Conservation (phyloP, 2,329 filamentous ascomycete species). For the Penicillium sp. region DNA sequence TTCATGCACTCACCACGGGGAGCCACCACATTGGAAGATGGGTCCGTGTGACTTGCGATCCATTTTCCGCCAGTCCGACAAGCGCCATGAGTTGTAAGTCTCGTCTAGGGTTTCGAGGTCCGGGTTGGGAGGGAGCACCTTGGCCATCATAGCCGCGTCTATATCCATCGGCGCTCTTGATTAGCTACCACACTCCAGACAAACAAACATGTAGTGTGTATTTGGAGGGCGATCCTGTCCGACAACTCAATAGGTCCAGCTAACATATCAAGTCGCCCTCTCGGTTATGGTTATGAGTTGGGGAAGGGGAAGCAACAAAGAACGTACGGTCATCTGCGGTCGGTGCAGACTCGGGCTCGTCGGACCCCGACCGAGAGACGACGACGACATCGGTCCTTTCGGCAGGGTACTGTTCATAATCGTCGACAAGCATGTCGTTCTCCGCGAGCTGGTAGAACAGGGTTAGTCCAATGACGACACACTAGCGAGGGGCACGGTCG, state of each 20-base stretch:
- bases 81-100: constrained; percentile 77
- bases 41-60: constrained; percentile 83
- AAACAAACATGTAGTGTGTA: neutral
- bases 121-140: constrained; percentile 71
- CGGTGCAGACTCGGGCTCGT: constrained; percentile 56
- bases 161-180: constrained; percentile 10
- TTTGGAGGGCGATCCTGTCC: neutral
- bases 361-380: constrained; percentile 60
- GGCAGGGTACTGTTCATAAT: constrained; percentile 58
- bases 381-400: constrained; percentile 63
- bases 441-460: constrained; percentile 49
- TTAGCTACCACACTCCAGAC: constrained; percentile 1
- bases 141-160: constrained; percentile 84
- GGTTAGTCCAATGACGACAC: constrained; percentile 35
- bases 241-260: neutral
- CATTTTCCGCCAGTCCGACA: constrained; percentile 76
- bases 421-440: constrained; percentile 63
- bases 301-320: constrained; percentile 12
- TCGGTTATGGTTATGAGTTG: neutral
- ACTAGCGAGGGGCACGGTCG: constrained; percentile 28
- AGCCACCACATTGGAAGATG: constrained; percentile 78
- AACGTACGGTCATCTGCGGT: constrained; percentile 59
- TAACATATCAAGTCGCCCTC: neutral
- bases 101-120: constrained; percentile 80
- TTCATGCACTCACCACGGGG: constrained; percentile 68